Base-by-base conservation (phyloP, 2,329 filamentous ascomycete genomes). In the Scortechinia acanthostroma region DNA sequence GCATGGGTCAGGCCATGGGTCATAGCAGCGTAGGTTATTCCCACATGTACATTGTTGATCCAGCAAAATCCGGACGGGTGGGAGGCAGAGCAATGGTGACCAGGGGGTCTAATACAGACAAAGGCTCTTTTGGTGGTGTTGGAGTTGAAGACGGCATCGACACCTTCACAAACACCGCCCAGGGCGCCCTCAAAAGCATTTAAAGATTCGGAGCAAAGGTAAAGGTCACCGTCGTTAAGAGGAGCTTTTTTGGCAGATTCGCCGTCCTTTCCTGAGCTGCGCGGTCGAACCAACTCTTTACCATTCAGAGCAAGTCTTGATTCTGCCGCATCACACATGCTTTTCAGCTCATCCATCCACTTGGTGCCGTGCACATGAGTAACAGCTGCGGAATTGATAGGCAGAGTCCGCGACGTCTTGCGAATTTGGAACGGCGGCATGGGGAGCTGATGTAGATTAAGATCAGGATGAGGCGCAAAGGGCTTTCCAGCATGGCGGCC, bases 31-130 rank as follows among this genome's bases (percentile, higher is more conserved):
- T 88, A 77, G 21, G 83, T 73, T 47, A 88, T 86, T 0, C 83
- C 84, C 42, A 88, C 80, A 57, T 88, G 84, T 1, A 88, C 81
- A 55, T 88, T 88, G 56, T 88, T 88, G 23, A 88, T 59, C 82
- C 83, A 88, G 62, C 84, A 88, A 52, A 88, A 88, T 2, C 84
- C 84, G 6, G 83, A 87, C 1, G 84, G 84, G 53, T 76, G 77
- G 50, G 78, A 72, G 14, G 81, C 71, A 1, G 83, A 86, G 58
- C 84, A 88, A 56, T 88, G 84, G 59, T 88, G 84, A 16, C 84
- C 84, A 6, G 84, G 84, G 19, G 84, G 84, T 42, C 84, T 74
- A 46, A 88, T 77, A 46, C 79, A 83, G 46, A 88, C 80, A 55
- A 88, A 88, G 1, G 82, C 81, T 45, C 80, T 72, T 28, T 69